Base-by-base conservation (phyloP, 2,329 filamentous ascomycete species). In the Aspergillus glaucus region DNA sequence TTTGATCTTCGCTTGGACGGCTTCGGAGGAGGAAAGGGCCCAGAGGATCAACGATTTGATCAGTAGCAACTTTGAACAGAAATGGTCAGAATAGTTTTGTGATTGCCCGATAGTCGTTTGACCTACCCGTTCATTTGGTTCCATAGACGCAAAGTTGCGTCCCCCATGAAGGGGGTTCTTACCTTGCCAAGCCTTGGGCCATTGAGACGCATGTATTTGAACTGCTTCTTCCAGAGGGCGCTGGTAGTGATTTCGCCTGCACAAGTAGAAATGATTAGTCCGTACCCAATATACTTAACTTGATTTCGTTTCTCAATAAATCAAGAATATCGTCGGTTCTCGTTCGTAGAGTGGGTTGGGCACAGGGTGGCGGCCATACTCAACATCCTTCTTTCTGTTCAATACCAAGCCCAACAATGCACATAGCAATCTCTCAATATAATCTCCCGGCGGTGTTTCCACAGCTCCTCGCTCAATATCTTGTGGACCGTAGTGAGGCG, bases 301-400 rank as follows among this genome's bases (percentile, higher is more conserved):
- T 21, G 15, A 8, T 15, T 39, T 39, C 36, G 15, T 15, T 12
- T 40, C 15, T 15, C 37, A 21, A 40, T 15, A 19, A n/a, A 19
- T 22, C 3, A 10, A 40, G 37, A 40, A 19, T 21, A 54, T 17
- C 22, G 6, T 49, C 44, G 22, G 44, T 7, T 5, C 6, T 45
- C 39, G 36, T 50, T 53, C 43, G 26, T 21, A 43, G 46, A 21
- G 42, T 28, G 34, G 41, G 48, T 36, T 36, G 26, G 51, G 49
- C 26, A 47, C 48, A 21, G 48, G 56, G 61, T 64, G 64, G 55
- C 54, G 53, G 57, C 75, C 89, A 71, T 81, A 97, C 93, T 98
- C 95, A 66, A 97, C 88, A 73, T 95, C 91, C 68, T 98, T 95
- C 77, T 98, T 97, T 69, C 93, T 85, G 71, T 98, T 98, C 62